Evolutionary conservation across 352 stramenopile genomes (phyloP).

Genomic region (Pythium utonaiense): DNA sequence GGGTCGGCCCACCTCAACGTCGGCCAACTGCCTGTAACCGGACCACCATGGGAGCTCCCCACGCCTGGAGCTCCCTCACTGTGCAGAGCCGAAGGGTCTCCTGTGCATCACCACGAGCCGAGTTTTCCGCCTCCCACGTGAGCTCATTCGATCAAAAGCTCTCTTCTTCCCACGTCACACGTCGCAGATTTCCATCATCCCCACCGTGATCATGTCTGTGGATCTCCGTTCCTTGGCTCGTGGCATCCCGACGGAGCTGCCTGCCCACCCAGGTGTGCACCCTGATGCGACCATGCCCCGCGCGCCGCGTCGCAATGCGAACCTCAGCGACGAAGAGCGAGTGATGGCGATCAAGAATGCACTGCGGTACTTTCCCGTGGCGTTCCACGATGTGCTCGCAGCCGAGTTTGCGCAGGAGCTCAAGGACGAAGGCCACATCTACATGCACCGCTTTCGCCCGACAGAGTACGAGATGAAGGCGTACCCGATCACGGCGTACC

Average conservation of each 20-base stretch:
- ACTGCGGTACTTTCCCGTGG: slow-evolving; percentile 80
- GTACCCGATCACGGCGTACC: slow-evolving; percentile 79
- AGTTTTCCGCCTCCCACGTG: too few relatives aligned
- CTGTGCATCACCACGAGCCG: background rate
- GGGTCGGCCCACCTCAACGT: slow-evolving; percentile 4
- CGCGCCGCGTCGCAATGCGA: slow-evolving; percentile 48
- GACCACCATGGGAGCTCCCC: background rate
- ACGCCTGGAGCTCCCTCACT: background rate
- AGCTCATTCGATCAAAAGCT: slow-evolving; percentile 7
- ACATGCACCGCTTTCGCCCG: slow-evolving; percentile 87
- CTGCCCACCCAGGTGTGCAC: slow-evolving; percentile 49
- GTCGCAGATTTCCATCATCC: background rate
- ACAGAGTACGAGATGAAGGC: slow-evolving; percentile 87
- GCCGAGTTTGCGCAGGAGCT: slow-evolving; percentile 87
- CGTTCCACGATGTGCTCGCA: slow-evolving; percentile 62
- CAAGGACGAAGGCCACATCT: slow-evolving; percentile 87
- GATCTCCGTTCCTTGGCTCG: slow-evolving; percentile 46
- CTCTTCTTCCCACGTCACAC: background rate
- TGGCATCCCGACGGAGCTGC: slow-evolving; percentile 48
- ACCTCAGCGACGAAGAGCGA: slow-evolving; percentile 55
- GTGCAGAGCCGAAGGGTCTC: background rate
- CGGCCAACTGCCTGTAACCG: background rate
- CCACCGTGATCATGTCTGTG: slow-evolving; percentile 22
- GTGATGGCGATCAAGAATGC: slow-evolving; percentile 85
- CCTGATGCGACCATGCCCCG: slow-evolving; percentile 47